A percentile compares a stretch with the other conserved stretches of the same genome.
Conservation (phyloP, 495 filamentous ascomycete genomes). For the Penicillium maclennaniae region DNA sequence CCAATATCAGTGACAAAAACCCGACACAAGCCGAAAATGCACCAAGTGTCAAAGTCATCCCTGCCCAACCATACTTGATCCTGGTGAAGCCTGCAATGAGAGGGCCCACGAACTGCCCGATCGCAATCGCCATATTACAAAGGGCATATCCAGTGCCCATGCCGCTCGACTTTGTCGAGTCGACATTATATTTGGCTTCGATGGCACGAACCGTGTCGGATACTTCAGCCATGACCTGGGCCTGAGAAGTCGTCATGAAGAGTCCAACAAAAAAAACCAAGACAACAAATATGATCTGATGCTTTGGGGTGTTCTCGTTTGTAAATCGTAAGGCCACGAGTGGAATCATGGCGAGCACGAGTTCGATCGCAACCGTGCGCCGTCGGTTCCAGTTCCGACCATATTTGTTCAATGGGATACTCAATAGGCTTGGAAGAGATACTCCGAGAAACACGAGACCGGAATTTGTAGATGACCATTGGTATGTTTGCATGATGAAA, state of each 20-base stretch:
- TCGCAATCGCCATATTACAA: constrained; percentile 7
- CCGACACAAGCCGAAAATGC: not conserved
- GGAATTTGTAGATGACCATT: constrained; percentile 8
- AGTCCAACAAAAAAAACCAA: constrained; percentile 1
- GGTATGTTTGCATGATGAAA: constrained; percentile 8
- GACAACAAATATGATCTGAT: constrained; percentile 2
- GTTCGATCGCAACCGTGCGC: constrained; percentile 1
- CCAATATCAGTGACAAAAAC: not conserved
- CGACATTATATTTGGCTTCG: constrained; percentile 1
- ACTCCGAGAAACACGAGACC: constrained; percentile 7
- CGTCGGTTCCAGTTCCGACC: constrained; percentile 3
- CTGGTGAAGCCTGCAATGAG: constrained; percentile 1
- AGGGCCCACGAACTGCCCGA: constrained; percentile 4
- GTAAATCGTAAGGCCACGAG: not conserved
- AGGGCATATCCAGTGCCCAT: constrained; percentile 8
- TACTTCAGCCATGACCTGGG: constrained; percentile 8
- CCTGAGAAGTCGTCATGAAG: constrained; percentile 4
- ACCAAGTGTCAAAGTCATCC: constrained; percentile 2
- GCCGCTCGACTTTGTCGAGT: not conserved
- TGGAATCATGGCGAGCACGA: not conserved
- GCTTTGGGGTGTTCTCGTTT: not conserved
- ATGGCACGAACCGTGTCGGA: constrained; percentile 3
- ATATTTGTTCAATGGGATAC: constrained; percentile 8
- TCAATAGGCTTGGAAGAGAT: constrained; percentile 8
- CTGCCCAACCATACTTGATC: constrained; percentile 1